Evolutionary conservation across 371 early-diverging fungal species (phyloP).

Genomic region (Nematocida major): DNA sequence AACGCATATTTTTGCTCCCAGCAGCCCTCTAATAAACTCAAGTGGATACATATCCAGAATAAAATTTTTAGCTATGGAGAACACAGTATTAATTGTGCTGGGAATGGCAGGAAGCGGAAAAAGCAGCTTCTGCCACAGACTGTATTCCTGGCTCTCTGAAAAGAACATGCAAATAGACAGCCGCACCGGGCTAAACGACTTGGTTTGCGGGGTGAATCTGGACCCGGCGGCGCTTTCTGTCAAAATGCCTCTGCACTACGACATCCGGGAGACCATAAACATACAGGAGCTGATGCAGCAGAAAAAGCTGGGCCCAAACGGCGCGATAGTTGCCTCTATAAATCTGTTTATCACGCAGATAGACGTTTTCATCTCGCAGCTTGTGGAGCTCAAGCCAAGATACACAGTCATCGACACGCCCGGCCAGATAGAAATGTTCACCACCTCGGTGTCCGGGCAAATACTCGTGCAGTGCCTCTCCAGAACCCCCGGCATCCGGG

Average conservation of each 20-base stretch:
- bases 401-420: slow-evolving; percentile 95
- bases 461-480: slow-evolving; percentile 83
- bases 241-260: slow-evolving; percentile 87
- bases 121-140: slow-evolving; percentile 83
- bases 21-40: slow-evolving; percentile 55
- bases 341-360: slow-evolving; percentile 90
- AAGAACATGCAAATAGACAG: slow-evolving; percentile 45
- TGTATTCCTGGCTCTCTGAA: slow-evolving; percentile 62
- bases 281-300: slow-evolving; percentile 96
- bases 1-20: slow-evolving; percentile 52
- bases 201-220: slow-evolving; percentile 80
- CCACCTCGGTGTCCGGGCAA: slow-evolving; percentile 93
- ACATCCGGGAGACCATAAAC: slow-evolving; percentile 92
- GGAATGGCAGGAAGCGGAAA: slow-evolving; percentile 98
- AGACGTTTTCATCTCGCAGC: slow-evolving; percentile 84
- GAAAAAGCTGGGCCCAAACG: slow-evolving; percentile 95
- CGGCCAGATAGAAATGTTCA: slow-evolving; percentile 99
- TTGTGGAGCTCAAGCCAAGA: slow-evolving; percentile 81
- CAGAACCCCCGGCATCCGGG: slow-evolving; percentile 73
- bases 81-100: slow-evolving; percentile 62
- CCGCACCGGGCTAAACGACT: slow-evolving; percentile 55
- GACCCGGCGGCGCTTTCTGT: slow-evolving; percentile 89
- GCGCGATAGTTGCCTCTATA: slow-evolving; percentile 86
- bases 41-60: slow-evolving; percentile 50
- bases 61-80: slow-evolving; percentile 34